A percentile compares a stretch with the other conserved stretches of the same genome.
Conservation (phyloP, 306 rosid species). For the Bauhinia variegata region DNA sequence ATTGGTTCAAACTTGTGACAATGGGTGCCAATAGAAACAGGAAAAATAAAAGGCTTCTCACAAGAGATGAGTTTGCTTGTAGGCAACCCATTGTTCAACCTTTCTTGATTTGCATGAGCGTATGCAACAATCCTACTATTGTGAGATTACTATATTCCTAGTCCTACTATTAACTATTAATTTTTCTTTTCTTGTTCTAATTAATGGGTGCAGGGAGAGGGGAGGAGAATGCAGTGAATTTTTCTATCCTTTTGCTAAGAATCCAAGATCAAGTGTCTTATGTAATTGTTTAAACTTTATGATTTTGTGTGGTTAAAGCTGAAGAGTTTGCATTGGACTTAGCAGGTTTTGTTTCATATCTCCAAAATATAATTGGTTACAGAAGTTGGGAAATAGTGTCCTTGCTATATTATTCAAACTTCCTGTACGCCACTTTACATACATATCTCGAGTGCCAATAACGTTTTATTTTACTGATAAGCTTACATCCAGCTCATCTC, state of each 20-base stretch:
- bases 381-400: conserved; percentile 4
- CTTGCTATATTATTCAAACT: conserved; percentile 24
- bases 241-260: neutral
- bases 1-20: too few relatives aligned
- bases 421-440: conserved; percentile 20
- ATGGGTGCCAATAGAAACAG: too few relatives aligned
- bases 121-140: too few relatives aligned
- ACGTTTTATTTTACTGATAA: conserved; percentile 19
- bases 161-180: too few relatives aligned
- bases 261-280: too few relatives aligned
- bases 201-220: neutral
- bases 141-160: too few relatives aligned
- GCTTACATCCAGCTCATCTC: conserved; percentile 27
- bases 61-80: too few relatives aligned
- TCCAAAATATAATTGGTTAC: conserved; percentile 8
- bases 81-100: too few relatives aligned
- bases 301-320: neutral
- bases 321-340: neutral
- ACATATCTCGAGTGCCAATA: neutral
- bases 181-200: too few relatives aligned
- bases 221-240: neutral
- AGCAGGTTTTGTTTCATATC: neutral
- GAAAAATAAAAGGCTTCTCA: too few relatives aligned
- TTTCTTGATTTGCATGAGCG: too few relatives aligned
- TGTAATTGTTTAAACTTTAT: neutral